phyloP scores from a whole-genome alignment of 768 basidiomycete species.

The Russula olivacea region DNA sequence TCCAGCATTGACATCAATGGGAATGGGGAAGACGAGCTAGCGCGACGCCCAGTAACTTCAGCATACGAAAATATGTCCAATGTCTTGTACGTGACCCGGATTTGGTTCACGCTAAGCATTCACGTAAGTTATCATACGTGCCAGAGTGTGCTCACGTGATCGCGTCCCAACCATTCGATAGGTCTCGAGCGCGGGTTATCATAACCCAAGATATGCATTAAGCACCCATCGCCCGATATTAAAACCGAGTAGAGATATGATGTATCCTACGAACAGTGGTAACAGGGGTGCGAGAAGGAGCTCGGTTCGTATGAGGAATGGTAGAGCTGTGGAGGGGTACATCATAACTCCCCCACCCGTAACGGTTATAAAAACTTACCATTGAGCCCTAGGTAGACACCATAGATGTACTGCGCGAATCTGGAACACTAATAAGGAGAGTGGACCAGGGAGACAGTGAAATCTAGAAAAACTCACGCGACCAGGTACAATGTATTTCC shows the following conservation, averaged over 20 bases:
- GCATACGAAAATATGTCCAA: too few relatives aligned
- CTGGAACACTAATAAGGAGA: constrained; percentile 34
- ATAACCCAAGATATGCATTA: constrained; percentile 62
- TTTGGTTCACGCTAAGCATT: too few relatives aligned
- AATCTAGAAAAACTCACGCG: constrained; percentile 47
- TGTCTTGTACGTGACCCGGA: too few relatives aligned
- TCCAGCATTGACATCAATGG: too few relatives aligned
- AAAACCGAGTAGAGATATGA: constrained; percentile 83
- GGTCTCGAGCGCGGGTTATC: neutral
- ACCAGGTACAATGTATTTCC: constrained; percentile 90
- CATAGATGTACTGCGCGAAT: constrained; percentile 86
- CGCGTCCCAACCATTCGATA: neutral
- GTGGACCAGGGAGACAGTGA: neutral
- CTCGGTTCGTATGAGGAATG: constrained; percentile 87
- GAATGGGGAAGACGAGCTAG: too few relatives aligned
- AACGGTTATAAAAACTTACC: constrained; percentile 41
- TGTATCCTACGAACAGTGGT: constrained; percentile 79
- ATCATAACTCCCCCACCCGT: constrained; percentile 7
- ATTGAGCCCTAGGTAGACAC: constrained; percentile 80
- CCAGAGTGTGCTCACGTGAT: neutral
- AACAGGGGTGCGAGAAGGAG: constrained; percentile 86
- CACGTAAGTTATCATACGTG: too few relatives aligned
- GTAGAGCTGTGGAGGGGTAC: constrained; percentile 55
- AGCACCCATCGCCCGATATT: constrained; percentile 85
- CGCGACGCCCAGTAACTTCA: too few relatives aligned